phyloP scores from a whole-genome alignment of 2,329 filamentous ascomycete genomes.

The Lachnellula arida region DNA sequence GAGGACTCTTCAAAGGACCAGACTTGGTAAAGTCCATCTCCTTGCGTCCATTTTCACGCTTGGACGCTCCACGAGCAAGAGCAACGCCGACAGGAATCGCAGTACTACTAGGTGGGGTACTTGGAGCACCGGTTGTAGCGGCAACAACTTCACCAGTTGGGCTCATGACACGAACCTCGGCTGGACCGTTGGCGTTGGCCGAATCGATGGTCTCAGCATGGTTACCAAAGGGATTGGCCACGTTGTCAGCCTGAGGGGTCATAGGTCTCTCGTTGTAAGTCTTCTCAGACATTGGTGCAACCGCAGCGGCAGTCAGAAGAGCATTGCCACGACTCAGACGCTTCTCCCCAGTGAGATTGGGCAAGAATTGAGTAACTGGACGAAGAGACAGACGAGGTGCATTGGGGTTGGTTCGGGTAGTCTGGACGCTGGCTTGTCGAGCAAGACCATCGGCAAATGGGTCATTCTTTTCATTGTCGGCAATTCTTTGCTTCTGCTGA shows the following conservation, averaged over 20 bases:
- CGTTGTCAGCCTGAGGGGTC: slow-evolving; percentile 44
- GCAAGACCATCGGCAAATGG: slow-evolving; percentile 5
- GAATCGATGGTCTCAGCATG: slow-evolving; percentile 47
- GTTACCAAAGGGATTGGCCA: slow-evolving; percentile 67
- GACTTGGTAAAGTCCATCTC: slow-evolving; percentile 48
- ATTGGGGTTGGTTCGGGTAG: slow-evolving; percentile 35
- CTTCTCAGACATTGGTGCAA: slow-evolving; percentile 22
- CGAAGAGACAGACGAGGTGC: slow-evolving; percentile 81
- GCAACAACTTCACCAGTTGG: slow-evolving; percentile 36
- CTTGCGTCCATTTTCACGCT: slow-evolving; percentile 47
- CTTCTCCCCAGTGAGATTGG: slow-evolving; percentile 52
- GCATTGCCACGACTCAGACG: slow-evolving; percentile 46
- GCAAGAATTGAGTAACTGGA: slow-evolving; percentile 78
- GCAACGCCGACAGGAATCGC: slow-evolving; percentile 19
- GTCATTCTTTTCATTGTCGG: slow-evolving; percentile 14
- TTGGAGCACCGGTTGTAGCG: slow-evolving; percentile 17
- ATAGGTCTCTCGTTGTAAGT: slow-evolving; percentile 31
- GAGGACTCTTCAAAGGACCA: slow-evolving; percentile 37
- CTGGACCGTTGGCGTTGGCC: slow-evolving; percentile 39
- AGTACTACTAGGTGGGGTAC: no score
- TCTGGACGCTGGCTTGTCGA: slow-evolving; percentile 4
- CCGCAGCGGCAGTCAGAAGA: slow-evolving; percentile 32
- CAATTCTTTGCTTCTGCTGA: slow-evolving; percentile 59
- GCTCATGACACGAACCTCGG: slow-evolving; percentile 35
- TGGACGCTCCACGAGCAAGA: slow-evolving; percentile 48